Evolutionary conservation across 73 alveolate species (phyloP).

Genomic region (Paramecium pentaurelia): DNA sequence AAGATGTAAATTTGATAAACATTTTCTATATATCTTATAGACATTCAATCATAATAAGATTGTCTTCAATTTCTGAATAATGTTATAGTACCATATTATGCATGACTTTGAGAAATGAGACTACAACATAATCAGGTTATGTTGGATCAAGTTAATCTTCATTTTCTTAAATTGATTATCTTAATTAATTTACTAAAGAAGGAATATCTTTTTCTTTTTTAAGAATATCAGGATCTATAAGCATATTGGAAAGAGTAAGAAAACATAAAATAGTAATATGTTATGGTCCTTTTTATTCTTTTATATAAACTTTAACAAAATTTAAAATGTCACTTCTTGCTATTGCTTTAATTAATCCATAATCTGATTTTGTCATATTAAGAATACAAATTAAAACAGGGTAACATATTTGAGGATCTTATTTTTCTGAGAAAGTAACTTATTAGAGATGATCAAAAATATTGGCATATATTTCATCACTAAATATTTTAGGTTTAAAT

Average conservation of each 20-base stretch:
- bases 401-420: constrained; percentile 10
- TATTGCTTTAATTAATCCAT: constrained; percentile 44
- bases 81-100: constrained; percentile 33
- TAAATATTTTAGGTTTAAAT: constrained; percentile 38
- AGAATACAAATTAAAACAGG: constrained; percentile 49
- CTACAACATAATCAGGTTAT: background rate
- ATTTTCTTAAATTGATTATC: background rate
- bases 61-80: constrained; percentile 10
- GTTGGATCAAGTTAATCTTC: constrained; percentile 28
- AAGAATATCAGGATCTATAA: background rate
- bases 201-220: constrained; percentile 20
- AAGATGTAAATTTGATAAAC: background rate
- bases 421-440: constrained; percentile 32
- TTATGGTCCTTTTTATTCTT: constrained; percentile 42
- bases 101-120: constrained; percentile 24
- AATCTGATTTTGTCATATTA: constrained; percentile 58
- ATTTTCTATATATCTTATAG: background rate
- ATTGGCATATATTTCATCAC: constrained; percentile 46
- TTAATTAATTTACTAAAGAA: background rate
- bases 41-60: background rate
- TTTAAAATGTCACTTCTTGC: constrained; percentile 44
- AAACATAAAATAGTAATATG: constrained; percentile 31
- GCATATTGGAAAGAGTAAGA: background rate
- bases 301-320: constrained; percentile 27
- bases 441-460: constrained; percentile 43